Conservation (phyloP, 805 yeast species). For the Jamesozyma jinghongensis region DNA sequence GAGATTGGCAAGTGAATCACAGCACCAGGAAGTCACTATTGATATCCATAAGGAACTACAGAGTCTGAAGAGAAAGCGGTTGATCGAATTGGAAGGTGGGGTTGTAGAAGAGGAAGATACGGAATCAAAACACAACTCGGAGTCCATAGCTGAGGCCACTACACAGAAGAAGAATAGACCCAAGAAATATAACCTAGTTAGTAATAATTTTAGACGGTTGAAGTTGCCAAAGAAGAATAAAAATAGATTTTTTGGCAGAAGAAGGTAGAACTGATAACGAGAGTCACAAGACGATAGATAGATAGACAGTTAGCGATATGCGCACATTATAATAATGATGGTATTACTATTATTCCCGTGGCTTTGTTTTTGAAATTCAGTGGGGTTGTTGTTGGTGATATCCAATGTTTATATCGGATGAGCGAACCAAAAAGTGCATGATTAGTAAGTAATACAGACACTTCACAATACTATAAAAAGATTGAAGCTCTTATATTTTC, state of each 20-base stretch:
- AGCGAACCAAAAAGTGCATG: too few relatives aligned
- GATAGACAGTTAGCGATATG: too few relatives aligned
- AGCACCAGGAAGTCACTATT: slow-evolving; percentile 1
- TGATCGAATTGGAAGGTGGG: slow-evolving; percentile 1
- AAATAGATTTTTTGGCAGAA: slow-evolving; percentile 23
- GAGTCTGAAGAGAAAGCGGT: slow-evolving; percentile 19
- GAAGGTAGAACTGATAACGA: slow-evolving; percentile 7
- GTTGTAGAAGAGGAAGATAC: not conserved
- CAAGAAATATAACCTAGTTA: slow-evolving; percentile 30
- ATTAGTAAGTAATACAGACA: too few relatives aligned
- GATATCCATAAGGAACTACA: slow-evolving; percentile 20
- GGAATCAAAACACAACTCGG: slow-evolving; percentile 10
- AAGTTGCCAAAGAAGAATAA: slow-evolving; percentile 39
- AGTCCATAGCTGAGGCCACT: slow-evolving; percentile 6
- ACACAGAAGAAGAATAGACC: slow-evolving; percentile 10
- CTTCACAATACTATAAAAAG: too few relatives aligned
- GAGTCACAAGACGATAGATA: not conserved
- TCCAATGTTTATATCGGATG: too few relatives aligned
- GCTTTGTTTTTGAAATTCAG: too few relatives aligned
- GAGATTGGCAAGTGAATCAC: slow-evolving; percentile 4
- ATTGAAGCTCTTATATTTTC: too few relatives aligned
- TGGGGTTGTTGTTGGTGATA: too few relatives aligned
- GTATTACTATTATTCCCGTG: too few relatives aligned
- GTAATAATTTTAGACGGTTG: slow-evolving; percentile 43
- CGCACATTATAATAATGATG: too few relatives aligned